These are phyloP conservation scores for Didymella keratinophila DNA, from an alignment of 2,329 filamentous ascomycete genomes.

Conservation along the genomic window DNA sequence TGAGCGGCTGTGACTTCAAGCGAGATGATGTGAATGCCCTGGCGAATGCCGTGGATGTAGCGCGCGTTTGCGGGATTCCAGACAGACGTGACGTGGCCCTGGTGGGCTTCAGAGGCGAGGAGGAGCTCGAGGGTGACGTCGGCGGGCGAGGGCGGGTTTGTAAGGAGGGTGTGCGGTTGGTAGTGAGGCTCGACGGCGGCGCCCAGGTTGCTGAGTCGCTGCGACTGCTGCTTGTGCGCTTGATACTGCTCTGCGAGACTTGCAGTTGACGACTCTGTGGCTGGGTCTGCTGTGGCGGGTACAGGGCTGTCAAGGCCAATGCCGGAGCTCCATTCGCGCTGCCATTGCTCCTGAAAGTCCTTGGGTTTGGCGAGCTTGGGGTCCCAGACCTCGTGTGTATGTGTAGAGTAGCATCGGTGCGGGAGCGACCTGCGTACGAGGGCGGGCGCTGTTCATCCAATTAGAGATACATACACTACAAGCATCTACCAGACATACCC, in stretches of 20 bases:
- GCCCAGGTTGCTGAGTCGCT: conserved; percentile 50
- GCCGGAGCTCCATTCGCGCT: conserved; percentile 3
- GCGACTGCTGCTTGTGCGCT: conserved; percentile 53
- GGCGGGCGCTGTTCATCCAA: conserved; percentile 5
- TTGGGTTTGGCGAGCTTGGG: neutral
- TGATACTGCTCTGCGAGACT: conserved; percentile 53
- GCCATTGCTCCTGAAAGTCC: conserved; percentile 1
- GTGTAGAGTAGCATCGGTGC: conserved; percentile 9
- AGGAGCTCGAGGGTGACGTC: conserved; percentile 91
- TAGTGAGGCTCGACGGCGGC: conserved; percentile 62
- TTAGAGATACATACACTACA: neutral
- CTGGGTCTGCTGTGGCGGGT: neutral
- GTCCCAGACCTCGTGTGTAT: conserved; percentile 1
- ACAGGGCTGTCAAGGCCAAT: conserved; percentile 8
- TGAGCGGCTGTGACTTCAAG: conserved; percentile 89
- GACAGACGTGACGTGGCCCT: conserved; percentile 87
- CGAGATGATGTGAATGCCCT: conserved; percentile 91
- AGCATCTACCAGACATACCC: conserved; percentile 33
- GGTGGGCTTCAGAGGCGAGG: conserved; percentile 57
- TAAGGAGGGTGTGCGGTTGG: conserved; percentile 70
- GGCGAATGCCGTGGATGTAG: conserved; percentile 90
- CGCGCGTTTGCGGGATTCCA: conserved; percentile 96
- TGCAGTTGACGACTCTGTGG: neutral
- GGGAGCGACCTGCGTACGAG: conserved; percentile 2
- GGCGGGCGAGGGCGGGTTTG: conserved; percentile 75